Conservation (phyloP, 106 monocot species). For the Vanilla planifolia region DNA sequence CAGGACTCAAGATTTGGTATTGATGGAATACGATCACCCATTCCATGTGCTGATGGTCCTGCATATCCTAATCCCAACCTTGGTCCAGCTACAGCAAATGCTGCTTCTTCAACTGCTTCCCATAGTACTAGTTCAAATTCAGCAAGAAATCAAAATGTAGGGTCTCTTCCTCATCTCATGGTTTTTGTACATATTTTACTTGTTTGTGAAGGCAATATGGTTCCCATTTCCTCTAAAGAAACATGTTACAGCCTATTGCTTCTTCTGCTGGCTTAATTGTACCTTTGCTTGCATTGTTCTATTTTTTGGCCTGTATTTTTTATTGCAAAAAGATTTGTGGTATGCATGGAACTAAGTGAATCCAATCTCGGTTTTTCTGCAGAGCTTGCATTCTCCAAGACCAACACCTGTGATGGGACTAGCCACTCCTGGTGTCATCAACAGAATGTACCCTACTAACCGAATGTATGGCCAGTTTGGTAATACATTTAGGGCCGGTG, state of each 20-base stretch:
- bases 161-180: conserved; percentile 31
- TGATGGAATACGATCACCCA: conserved; percentile 48
- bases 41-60: conserved; percentile 43
- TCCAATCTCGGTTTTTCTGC: not conserved
- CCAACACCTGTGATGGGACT: conserved; percentile 39
- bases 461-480: conserved; percentile 44
- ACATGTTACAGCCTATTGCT: not conserved
- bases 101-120: conserved; percentile 22
- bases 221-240: not conserved
- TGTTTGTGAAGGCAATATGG: not conserved
- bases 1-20: conserved; percentile 35
- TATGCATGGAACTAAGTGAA: too few species aligned
- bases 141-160: conserved; percentile 40
- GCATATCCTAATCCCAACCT: conserved; percentile 35
- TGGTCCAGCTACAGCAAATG: conserved; percentile 17
- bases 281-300: not conserved
- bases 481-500: conserved; percentile 27
- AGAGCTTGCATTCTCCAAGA: conserved; percentile 46
- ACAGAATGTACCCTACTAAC: conserved; percentile 47
- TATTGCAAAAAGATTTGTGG: not conserved
- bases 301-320: too few species aligned
- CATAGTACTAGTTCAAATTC: conserved; percentile 17
- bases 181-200: conserved; percentile 20
- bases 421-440: conserved; percentile 16
- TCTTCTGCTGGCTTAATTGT: not conserved